Base-by-base conservation (phyloP, 176 grass and related monocot genomes). In the Raddia distichophylla region DNA sequence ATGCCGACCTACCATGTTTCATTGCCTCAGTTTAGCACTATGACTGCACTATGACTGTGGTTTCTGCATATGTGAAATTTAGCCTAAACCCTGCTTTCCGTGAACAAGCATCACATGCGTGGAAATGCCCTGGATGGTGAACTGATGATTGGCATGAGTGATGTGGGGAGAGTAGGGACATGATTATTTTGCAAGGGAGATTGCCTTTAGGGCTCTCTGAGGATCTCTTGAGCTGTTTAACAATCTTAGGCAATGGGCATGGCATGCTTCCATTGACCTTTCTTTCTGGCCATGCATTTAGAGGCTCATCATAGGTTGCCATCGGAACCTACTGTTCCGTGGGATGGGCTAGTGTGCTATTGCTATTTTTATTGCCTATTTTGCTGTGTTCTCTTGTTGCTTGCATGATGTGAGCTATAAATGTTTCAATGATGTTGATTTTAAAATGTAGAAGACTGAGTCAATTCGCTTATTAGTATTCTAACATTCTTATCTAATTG, bases 231-330 rank as follows among this genome's bases (percentile, higher is more conserved):
- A 56, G 18, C 12, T 74, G 20, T 74, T 64, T 37, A 63, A 3
- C 40, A 12, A 83, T 55, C 10, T 12, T 11, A 55, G 34, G 45
- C n/a, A 45, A 45, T 32, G 3, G 3, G 2, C 27, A 10, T 59
- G 19, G 4, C n/a, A 59, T 57, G 20, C n/a, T 59, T n/a, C n/a
- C n/a, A 20, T 59, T 59, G 57, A 20, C n/a, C n/a, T 22, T 4
- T 9, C 18, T 22, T 22, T 22, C n/a, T 22, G 57, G n/a, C 57
- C 14, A 71, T 63, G 10, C 33, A 83, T 83, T 75, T 83, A 44
- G 33, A 10, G 14, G 1, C 55, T 53, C 0, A 22, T 70, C 0
- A 22, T 70, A 44, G 16, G 10, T 55, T 45, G 27, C 9, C 53
- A 11, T 59, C 3, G 69, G 8, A 81, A 57, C 55, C 37, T 1